Evolutionary conservation across 139 green algal genomes (phyloP).

Genomic region (Volvox africanus): DNA sequence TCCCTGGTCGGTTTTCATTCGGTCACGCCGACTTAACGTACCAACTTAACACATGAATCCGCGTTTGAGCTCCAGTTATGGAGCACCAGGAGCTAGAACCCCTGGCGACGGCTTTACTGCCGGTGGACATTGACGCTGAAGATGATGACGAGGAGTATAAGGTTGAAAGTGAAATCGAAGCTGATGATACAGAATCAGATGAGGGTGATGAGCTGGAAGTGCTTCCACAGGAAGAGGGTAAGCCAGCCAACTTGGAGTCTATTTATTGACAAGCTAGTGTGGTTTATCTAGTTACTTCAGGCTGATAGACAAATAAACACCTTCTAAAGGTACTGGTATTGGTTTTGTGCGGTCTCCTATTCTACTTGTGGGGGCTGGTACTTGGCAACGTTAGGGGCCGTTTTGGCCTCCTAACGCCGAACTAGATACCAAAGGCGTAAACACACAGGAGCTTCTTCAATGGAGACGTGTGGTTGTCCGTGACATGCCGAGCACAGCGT

Average conservation of each 20-base stretch:
- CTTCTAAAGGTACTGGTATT: no score
- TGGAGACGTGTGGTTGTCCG: no score
- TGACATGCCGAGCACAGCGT: no score
- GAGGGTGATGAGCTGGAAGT: slow-evolving; percentile 15
- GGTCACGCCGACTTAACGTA: background rate
- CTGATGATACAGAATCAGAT: slow-evolving; percentile 17
- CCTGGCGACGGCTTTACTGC: background rate
- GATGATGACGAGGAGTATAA: slow-evolving; percentile 43
- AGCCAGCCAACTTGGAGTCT: background rate
- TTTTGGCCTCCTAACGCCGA: no score
- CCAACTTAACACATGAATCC: slow-evolving; percentile 14
- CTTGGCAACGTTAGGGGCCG: no score
- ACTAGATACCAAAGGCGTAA: no score
- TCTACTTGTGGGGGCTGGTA: no score
- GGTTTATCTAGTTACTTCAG: no score
- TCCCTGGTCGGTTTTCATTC: background rate
- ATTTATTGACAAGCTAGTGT: no score
- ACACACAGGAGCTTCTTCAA: no score
- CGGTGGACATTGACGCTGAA: background rate
- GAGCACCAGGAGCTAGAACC: slow-evolving; percentile 22
- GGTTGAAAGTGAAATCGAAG: background rate
- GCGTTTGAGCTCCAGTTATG: background rate
- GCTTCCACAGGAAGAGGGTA: slow-evolving; percentile 12
- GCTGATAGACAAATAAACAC: no score
- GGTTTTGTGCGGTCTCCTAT: no score